These are phyloP conservation scores for Bruguiera parviflora DNA, from an alignment of 345 rosid species.

Conservation along the genomic window DNA sequence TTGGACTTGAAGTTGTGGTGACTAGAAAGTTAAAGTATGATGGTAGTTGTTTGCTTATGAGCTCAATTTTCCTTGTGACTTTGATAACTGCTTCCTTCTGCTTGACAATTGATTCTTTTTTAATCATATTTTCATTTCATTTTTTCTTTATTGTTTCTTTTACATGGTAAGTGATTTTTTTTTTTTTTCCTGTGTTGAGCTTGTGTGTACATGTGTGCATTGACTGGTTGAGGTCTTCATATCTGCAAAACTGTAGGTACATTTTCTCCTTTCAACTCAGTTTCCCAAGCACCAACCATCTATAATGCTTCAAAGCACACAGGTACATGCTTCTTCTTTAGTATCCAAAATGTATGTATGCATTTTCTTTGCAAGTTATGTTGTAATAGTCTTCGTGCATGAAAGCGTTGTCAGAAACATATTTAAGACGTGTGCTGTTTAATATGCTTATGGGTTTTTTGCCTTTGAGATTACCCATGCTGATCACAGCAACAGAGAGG, in stretches of 20 bases:
- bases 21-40: too few species aligned
- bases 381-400: neutral
- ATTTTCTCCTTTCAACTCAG: constrained; percentile 58
- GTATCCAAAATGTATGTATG: neutral
- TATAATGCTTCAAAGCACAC: constrained; percentile 76
- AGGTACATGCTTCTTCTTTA: constrained; percentile 39
- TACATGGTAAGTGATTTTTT: too few species aligned
- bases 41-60: too few species aligned
- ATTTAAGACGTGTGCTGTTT: neutral
- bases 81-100: too few species aligned
- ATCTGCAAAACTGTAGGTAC: constrained; percentile 48
- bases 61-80: too few species aligned
- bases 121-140: too few species aligned
- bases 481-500: neutral
- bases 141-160: too few species aligned
- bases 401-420: neutral
- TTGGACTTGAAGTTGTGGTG: too few species aligned
- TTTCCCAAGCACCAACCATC: constrained; percentile 87
- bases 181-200: too few species aligned
- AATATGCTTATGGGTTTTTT: neutral
- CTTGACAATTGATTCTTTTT: too few species aligned
- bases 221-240: neutral
- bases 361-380: neutral
- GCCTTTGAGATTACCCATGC: neutral
- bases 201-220: neutral